phyloP scores from a whole-genome alignment of 2,329 filamentous ascomycete species.

The Fusarium sp. region DNA sequence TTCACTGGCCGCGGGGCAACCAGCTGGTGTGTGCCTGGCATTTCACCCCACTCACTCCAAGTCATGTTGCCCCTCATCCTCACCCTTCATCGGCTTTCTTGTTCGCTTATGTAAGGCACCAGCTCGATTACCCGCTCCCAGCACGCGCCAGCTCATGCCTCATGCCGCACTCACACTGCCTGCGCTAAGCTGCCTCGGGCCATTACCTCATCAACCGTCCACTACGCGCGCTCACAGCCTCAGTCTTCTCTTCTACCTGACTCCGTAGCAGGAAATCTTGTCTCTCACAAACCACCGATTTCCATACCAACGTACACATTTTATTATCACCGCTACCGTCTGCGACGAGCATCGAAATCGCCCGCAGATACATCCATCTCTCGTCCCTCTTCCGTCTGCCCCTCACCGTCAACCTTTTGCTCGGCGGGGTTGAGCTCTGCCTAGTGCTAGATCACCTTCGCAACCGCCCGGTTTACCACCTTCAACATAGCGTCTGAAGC shows the following conservation, averaged over 20 bases:
- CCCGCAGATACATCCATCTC: slow-evolving; percentile 13
- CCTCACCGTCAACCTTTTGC: slow-evolving; percentile 27
- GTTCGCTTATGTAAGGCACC: slow-evolving; percentile 34
- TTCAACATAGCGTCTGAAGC: slow-evolving; percentile 50
- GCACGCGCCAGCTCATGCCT: slow-evolving; percentile 30
- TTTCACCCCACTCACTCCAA: not conserved
- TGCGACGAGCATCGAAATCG: slow-evolving; percentile 29
- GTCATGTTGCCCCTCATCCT: slow-evolving; percentile 5
- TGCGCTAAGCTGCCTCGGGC: slow-evolving; percentile 22
- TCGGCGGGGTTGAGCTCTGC: slow-evolving; percentile 54
- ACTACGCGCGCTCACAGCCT: slow-evolving; percentile 21
- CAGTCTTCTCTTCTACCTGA: slow-evolving; percentile 25
- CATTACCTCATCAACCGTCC: slow-evolving; percentile 46
- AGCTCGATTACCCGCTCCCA: not conserved
- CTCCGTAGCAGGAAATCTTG: slow-evolving; percentile 25
- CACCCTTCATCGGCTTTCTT: not conserved
- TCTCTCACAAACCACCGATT: slow-evolving; percentile 28
- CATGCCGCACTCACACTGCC: slow-evolving; percentile 18
- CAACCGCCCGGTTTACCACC: slow-evolving; percentile 33
- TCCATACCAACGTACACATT: slow-evolving; percentile 11
- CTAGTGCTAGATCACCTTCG: slow-evolving; percentile 49
- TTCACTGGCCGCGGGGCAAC: slow-evolving; percentile 21
- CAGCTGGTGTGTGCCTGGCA: slow-evolving; percentile 6
- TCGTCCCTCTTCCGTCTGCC: not conserved
- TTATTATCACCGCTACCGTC: slow-evolving; percentile 17